phyloP scores from a whole-genome alignment of 2,329 filamentous ascomycete species.

The Chalaropsis thielavioides region DNA sequence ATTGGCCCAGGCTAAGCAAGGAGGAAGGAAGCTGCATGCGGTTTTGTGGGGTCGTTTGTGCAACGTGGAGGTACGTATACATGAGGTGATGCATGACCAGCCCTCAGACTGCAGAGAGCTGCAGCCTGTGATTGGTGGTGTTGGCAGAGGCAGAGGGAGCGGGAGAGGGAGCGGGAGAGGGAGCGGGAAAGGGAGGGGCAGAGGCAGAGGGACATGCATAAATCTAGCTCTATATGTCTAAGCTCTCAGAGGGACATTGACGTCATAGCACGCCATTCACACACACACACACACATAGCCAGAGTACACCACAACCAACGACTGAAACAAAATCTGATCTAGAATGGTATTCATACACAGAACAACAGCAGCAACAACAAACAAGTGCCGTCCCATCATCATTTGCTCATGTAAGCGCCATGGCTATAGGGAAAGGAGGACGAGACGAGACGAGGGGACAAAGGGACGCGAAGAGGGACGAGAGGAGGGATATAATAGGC shows the following conservation, averaged over 20 bases:
- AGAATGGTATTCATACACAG: constrained; percentile 8
- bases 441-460: background rate
- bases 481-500: too few species aligned
- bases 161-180: too few species aligned
- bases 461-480: background rate
- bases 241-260: too few species aligned
- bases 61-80: background rate
- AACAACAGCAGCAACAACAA: background rate
- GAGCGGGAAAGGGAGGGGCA: too few species aligned
- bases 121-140: too few species aligned
- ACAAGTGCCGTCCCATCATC: constrained; percentile 4
- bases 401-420: constrained; percentile 13
- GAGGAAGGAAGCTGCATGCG: background rate
- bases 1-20: background rate
- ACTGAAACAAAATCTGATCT: background rate
- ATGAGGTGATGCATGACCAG: too few species aligned
- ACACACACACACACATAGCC: too few species aligned
- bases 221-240: too few species aligned
- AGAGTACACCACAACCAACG: background rate
- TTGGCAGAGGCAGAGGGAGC: too few species aligned
- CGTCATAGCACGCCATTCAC: too few species aligned
- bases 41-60: background rate
- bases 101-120: too few species aligned
- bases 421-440: constrained; percentile 2
- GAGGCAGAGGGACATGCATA: too few species aligned